Percentiles rank a stretch among this genome's conserved stretches.
Conservation (phyloP, 768 basidiomycete genomes). For the Collybia sp. region DNA sequence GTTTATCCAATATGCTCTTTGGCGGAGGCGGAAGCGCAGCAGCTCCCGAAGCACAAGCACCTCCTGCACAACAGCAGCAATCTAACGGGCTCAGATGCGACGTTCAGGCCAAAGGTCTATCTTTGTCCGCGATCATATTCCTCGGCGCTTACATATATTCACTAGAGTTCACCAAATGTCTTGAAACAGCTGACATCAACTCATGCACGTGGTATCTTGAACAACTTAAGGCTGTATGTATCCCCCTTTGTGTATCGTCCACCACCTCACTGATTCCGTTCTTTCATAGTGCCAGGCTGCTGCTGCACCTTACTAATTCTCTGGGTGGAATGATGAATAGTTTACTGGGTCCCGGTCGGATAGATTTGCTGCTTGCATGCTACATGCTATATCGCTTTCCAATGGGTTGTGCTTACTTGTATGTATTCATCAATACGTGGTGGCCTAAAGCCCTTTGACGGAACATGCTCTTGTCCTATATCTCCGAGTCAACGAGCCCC, state of each 20-base stretch:
- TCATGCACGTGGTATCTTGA: slow-evolving; percentile 87
- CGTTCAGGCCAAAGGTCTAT: slow-evolving; percentile 72
- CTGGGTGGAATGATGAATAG: no score
- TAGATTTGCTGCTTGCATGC: no score
- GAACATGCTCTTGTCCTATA: no score
- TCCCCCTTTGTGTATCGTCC: not conserved
- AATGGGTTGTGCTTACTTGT: no score
- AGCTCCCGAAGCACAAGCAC: slow-evolving; percentile 41
- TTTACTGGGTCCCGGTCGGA: no score
- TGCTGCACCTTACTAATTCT: slow-evolving; percentile 48
- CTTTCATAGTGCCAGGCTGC: slow-evolving; percentile 66
- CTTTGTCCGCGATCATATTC: not conserved
- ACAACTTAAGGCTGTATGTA: slow-evolving; percentile 79
- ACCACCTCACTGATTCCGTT: slow-evolving; percentile 1
- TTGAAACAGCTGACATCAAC: slow-evolving; percentile 75
- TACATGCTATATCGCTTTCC: no score
- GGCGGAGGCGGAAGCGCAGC: slow-evolving; percentile 54
- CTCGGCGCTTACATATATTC: slow-evolving; percentile 1
- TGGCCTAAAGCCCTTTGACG: no score
- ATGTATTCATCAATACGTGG: no score
- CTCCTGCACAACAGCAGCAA: slow-evolving; percentile 45
- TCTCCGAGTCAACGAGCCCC: no score
- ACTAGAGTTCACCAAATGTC: slow-evolving; percentile 77
- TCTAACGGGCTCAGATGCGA: slow-evolving; percentile 55
- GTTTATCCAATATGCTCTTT: slow-evolving; percentile 87